Evolutionary conservation across 2,329 filamentous ascomycete species (phyloP).

Genomic region (Fonsecaea pedrosoi): DNA sequence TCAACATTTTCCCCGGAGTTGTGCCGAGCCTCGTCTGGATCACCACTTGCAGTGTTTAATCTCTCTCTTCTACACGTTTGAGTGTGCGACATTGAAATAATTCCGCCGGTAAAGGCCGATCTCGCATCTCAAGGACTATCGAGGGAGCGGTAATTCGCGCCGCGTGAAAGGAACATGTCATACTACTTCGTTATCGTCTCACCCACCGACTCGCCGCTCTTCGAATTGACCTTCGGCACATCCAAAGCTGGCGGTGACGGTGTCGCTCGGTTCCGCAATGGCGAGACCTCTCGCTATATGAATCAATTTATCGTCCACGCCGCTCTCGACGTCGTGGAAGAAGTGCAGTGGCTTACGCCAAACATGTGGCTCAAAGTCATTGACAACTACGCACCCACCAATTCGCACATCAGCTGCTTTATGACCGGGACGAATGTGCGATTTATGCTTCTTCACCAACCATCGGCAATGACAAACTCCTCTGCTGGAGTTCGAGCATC

Average conservation of each 20-base stretch:
- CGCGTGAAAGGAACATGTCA: constrained; percentile 68
- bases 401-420: constrained; percentile 93
- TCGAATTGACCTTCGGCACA: constrained; percentile 96
- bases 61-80: not conserved
- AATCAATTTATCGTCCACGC: constrained; percentile 98
- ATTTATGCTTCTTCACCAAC: constrained; percentile 92
- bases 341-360: constrained; percentile 89
- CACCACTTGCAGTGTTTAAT: not conserved
- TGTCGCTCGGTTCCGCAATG: constrained; percentile 76
- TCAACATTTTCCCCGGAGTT: not conserved
- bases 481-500: constrained; percentile 45
- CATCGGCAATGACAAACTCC: constrained; percentile 55
- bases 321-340: constrained; percentile 91
- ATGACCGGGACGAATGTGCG: constrained; percentile 90
- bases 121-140: not conserved
- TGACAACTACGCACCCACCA: constrained; percentile 84
- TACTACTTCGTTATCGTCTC: constrained; percentile 99
- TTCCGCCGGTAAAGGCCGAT: not conserved
- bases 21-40: not conserved
- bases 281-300: constrained; percentile 84
- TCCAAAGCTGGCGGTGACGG: constrained; percentile 96
- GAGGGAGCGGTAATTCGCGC: not conserved
- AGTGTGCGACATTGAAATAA: not conserved
- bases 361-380: constrained; percentile 96
- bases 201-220: constrained; percentile 92